A percentile compares a stretch with the other conserved stretches of the same genome.
phyloP scores from a whole-genome alignment of 2,329 filamentous ascomycete species.

The Tolypocladium tundrense region DNA sequence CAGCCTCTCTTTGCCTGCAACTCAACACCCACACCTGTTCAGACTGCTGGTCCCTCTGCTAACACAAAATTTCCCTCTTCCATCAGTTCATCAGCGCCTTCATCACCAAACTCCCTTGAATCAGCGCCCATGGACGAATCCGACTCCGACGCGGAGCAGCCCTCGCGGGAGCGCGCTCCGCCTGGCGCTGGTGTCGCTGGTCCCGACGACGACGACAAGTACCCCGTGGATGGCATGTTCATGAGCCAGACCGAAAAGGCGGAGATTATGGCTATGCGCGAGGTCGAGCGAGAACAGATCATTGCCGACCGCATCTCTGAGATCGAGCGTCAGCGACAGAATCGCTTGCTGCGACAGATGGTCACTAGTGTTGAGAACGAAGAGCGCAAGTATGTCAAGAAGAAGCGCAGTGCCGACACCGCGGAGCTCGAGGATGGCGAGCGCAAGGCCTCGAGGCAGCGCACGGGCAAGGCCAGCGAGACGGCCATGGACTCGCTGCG shows the following conservation, averaged over 20 bases:
- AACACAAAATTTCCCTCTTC: not conserved
- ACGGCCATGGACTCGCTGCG: slow-evolving; percentile 63
- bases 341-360: slow-evolving; percentile 69
- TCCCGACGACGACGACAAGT: slow-evolving; percentile 54
- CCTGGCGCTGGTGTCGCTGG: slow-evolving; percentile 29
- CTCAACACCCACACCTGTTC: not conserved
- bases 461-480: slow-evolving; percentile 38
- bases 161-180: slow-evolving; percentile 29
- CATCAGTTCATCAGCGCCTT: slow-evolving; percentile 55
- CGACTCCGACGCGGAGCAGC: slow-evolving; percentile 47
- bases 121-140: slow-evolving; percentile 89
- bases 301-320: slow-evolving; percentile 79
- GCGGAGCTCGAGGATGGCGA: slow-evolving; percentile 68
- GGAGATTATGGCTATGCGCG: slow-evolving; percentile 74
- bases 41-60: slow-evolving; percentile 1
- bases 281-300: slow-evolving; percentile 84
- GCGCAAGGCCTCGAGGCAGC: slow-evolving; percentile 63
- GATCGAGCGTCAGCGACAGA: slow-evolving; percentile 72
- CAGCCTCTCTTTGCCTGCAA: not conserved
- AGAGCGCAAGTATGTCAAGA: slow-evolving; percentile 41
- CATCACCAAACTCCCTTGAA: slow-evolving; percentile 63
- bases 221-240: slow-evolving; percentile 84
- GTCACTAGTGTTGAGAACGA: slow-evolving; percentile 56
- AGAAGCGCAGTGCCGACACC: slow-evolving; percentile 68
- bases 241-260: slow-evolving; percentile 62